These are phyloP conservation scores for Physcia stellaris DNA, from an alignment of 495 filamentous ascomycete genomes.

Conservation along the genomic window DNA sequence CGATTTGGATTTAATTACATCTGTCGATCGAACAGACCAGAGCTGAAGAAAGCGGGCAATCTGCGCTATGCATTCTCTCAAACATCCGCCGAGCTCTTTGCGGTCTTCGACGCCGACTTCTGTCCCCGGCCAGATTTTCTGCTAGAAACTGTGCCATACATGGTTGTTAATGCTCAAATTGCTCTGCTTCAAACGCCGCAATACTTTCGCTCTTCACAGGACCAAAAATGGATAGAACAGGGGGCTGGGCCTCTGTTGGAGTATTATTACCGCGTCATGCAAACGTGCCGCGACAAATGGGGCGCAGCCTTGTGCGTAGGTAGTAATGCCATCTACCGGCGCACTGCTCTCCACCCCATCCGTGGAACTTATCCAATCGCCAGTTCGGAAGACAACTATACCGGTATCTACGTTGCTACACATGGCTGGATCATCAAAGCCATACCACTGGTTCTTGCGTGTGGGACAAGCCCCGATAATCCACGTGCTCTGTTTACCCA, in stretches of 20 bases:
- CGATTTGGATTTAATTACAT: conserved; percentile 16
- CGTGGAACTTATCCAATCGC: conserved; percentile 16
- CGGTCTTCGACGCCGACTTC: conserved; percentile 21
- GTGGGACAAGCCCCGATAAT: conserved; percentile 19
- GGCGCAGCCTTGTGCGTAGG: conserved; percentile 18
- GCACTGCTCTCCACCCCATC: conserved; percentile 14
- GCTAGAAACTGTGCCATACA: conserved; percentile 14
- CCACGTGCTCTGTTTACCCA: conserved; percentile 17
- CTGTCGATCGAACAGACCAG: conserved; percentile 14
- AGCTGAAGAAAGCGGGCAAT: conserved; percentile 20
- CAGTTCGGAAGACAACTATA: conserved; percentile 19
- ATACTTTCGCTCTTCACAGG: conserved; percentile 14
- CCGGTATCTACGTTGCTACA: conserved; percentile 16
- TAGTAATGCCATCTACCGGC: conserved; percentile 19
- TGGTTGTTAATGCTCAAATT: conserved; percentile 11
- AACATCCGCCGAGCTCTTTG: conserved; percentile 18
- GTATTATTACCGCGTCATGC: conserved; percentile 18
- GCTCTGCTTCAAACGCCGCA: conserved; percentile 19
- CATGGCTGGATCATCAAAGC: conserved; percentile 20
- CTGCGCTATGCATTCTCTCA: conserved; percentile 17
- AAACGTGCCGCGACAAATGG: conserved; percentile 18
- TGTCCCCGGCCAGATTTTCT: conserved; percentile 20
- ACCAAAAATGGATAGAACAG: conserved; percentile 20
- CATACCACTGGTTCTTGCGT: conserved; percentile 17
- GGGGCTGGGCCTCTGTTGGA: conserved; percentile 15